Evolutionary conservation across 228 moss, liverwort and hornwort species (phyloP).

Genomic region (Sphagnum fallax): DNA sequence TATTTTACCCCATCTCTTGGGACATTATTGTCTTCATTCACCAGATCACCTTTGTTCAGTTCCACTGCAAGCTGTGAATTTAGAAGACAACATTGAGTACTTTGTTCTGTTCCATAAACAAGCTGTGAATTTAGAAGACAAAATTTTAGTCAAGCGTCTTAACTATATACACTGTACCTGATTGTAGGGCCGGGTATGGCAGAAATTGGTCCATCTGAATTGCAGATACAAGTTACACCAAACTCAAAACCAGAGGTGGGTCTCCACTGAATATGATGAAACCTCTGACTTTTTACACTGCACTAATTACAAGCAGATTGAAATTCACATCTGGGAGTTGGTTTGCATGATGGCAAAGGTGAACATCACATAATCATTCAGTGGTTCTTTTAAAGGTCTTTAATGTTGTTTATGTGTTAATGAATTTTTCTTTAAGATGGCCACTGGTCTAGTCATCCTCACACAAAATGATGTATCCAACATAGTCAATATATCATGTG

Average conservation of each 20-base stretch:
- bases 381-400: no score
- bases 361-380: neutral
- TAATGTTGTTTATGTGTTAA: no score
- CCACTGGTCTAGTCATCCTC: no score
- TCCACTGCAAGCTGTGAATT: neutral
- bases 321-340: neutral
- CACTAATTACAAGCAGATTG: neutral
- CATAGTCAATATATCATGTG: no score
- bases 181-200: no score
- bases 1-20: no score
- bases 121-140: neutral
- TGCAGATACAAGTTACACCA: conserved; percentile 1
- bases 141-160: neutral
- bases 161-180: neutral
- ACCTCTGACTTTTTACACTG: neutral
- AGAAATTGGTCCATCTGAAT: neutral
- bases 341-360: neutral
- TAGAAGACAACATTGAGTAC: neutral
- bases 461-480: no score
- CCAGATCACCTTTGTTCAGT: no score
- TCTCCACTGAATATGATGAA: neutral
- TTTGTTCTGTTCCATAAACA: neutral
- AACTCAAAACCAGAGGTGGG: conserved; percentile 27
- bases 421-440: no score
- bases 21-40: no score